phyloP scores from a whole-genome alignment of 768 basidiomycete genomes.

The Tricholoma matsutake region DNA sequence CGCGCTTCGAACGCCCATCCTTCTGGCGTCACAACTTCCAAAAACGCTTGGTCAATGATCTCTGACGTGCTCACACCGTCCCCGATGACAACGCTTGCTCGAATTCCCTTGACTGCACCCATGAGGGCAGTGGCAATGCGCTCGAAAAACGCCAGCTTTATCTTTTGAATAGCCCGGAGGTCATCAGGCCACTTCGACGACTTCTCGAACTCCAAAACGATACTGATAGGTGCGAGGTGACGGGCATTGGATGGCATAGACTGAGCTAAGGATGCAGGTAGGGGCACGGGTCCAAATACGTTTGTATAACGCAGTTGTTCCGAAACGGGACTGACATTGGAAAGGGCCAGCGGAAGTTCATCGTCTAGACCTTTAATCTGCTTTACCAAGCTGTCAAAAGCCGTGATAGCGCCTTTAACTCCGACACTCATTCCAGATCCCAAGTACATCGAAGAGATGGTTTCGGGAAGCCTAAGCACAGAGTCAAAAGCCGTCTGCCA shows the following conservation, averaged over 20 bases:
- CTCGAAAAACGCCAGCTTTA: slow-evolving; percentile 91
- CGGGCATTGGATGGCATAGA: slow-evolving; percentile 57
- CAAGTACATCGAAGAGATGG: slow-evolving; percentile 43
- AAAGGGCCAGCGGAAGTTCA: slow-evolving; percentile 72
- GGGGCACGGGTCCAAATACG: slow-evolving; percentile 75
- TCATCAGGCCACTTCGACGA: slow-evolving; percentile 96
- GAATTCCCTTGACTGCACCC: slow-evolving; percentile 46
- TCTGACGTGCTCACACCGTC: slow-evolving; percentile 44
- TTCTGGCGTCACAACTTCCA: slow-evolving; percentile 76
- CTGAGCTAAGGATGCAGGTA: slow-evolving; percentile 50
- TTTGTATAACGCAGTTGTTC: slow-evolving; percentile 80
- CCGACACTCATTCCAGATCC: slow-evolving; percentile 44
- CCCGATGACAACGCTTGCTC: slow-evolving; percentile 57
- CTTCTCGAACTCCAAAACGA: slow-evolving; percentile 87
- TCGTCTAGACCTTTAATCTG: slow-evolving; percentile 70
- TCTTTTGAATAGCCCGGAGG: slow-evolving; percentile 85
- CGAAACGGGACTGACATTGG: slow-evolving; percentile 72
- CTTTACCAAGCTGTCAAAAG: slow-evolving; percentile 79
- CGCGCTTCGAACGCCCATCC: slow-evolving; percentile 86
- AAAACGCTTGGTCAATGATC: slow-evolving; percentile 62
- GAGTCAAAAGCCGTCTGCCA: slow-evolving; percentile 61
- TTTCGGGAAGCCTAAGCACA: slow-evolving; percentile 55
- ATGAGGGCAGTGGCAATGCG: slow-evolving; percentile 68
- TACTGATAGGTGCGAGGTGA: slow-evolving; percentile 66
- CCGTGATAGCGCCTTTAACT: slow-evolving; percentile 69